Evolutionary conservation across 352 stramenopile genomes (phyloP), one percentile per base, ranked within the genome.

Genomic region (Pelagophyceae sp.): DNA sequence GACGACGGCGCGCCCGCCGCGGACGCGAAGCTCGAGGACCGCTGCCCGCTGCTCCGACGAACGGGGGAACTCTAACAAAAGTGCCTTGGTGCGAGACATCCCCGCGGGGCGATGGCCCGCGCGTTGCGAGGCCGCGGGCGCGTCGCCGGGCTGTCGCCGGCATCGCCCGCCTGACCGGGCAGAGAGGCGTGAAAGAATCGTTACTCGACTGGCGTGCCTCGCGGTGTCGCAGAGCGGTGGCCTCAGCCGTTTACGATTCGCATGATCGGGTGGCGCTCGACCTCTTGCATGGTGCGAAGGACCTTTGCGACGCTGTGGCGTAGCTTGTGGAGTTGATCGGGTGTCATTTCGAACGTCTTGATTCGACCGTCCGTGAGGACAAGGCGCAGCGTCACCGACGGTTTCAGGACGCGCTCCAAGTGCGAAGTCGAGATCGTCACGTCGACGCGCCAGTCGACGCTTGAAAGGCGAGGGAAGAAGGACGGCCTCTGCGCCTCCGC

Each of bases 241-340:
- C n/a, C 45, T 23, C 23, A 54, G 45, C 45, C 23, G 11, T 67
- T 27, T 11, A n/a, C 63, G 25, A 80, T 50, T 29, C 77, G 38
- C 74, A 80, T 80, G n/a, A 80, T 80, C 1, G 77, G 77, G 54
- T 80, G 72, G 51, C 72, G 32, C 51, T 80, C 77, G n/a, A 80
- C 31, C 33, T 80, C 72, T 60, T 80, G 72, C 63, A 80, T 79
- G 65, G 61, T 75, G 23, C 76, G 38, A 35, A 80, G 64, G 20
- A 58, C 71, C 64, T 79, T 79, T 19, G 77, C 77, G 23, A 80
- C 77, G 61, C 76, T 76, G 72, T 79, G 80, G 51, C 77, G 72
- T 1, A 80, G 51, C n/a, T 78, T 61, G 35, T 80, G 77, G n/a
- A 80, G 75, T 50, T 80, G 60, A 6, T 79, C 72, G 3, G 75